phyloP scores from a whole-genome alignment of 352 stramenopile genomes.

The Halophytophthora polymorphica region DNA sequence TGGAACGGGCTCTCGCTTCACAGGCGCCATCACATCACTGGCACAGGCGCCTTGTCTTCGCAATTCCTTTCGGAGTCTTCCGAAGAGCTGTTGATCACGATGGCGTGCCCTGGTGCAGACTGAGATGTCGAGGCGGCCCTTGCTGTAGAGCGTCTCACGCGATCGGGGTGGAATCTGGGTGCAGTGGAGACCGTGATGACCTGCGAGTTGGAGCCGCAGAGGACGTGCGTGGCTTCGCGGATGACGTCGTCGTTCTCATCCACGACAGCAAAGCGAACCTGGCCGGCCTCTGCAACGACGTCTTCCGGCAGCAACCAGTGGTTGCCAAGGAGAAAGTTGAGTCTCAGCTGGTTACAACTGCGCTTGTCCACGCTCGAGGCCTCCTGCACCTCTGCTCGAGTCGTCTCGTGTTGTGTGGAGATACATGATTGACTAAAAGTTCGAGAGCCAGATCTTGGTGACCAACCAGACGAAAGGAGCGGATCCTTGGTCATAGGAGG shows the following conservation, averaged over 20 bases:
- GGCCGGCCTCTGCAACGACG: conserved; percentile 22
- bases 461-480: conserved; percentile 9
- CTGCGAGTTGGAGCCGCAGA: conserved; percentile 11
- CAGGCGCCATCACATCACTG: conserved; percentile 13
- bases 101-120: neutral
- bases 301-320: conserved; percentile 24
- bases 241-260: conserved; percentile 25
- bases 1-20: conserved; percentile 7
- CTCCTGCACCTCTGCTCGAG: conserved; percentile 19
- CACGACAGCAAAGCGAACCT: conserved; percentile 35
- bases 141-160: too few relatives aligned
- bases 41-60: conserved; percentile 10
- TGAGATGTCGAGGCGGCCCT: neutral
- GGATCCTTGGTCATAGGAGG: conserved; percentile 14
- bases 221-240: conserved; percentile 25
- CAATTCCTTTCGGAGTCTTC: conserved; percentile 3
- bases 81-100: conserved; percentile 25
- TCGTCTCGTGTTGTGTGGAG: conserved; percentile 11
- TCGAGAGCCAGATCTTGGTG: too few relatives aligned
- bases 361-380: conserved; percentile 23
- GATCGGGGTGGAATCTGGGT: neutral
- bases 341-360: conserved; percentile 25
- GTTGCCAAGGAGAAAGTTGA: conserved; percentile 40
- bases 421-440: neutral
- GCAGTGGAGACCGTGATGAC: conserved; percentile 15